These are phyloP conservation scores for Gnetum montanum DNA, from an alignment of 75 land plant genomes.

Conservation along the genomic window DNA sequence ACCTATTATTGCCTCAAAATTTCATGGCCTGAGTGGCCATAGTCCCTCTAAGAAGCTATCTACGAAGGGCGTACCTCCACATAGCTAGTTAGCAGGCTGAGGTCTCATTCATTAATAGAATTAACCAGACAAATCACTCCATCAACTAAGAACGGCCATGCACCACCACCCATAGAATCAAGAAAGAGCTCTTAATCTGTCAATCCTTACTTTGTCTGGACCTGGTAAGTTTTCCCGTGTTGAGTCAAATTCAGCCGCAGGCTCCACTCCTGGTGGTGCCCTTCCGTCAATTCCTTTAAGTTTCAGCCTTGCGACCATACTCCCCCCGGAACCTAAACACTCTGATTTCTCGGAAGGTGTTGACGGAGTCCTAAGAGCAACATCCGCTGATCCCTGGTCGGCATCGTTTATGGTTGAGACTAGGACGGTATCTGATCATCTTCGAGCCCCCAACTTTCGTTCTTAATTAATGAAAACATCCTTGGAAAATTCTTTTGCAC, in stretches of 20 bases:
- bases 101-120: slow-evolving; percentile 61
- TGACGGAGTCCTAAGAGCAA: slow-evolving; percentile 14
- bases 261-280: slow-evolving; percentile 26
- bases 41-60: too few relatives aligned
- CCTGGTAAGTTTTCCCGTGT: slow-evolving; percentile 19
- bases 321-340: slow-evolving; percentile 20
- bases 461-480: slow-evolving; percentile 24
- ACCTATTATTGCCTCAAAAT: too few relatives aligned
- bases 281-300: slow-evolving; percentile 26
- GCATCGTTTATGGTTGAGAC: slow-evolving; percentile 23
- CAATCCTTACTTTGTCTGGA: slow-evolving; percentile 20
- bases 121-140: slow-evolving; percentile 62
- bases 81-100: slow-evolving; percentile 58
- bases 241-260: slow-evolving; percentile 19
- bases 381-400: slow-evolving; percentile 30
- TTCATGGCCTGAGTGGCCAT: too few relatives aligned
- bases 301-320: slow-evolving; percentile 31
- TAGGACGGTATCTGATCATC: slow-evolving; percentile 18
- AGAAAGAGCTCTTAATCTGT: slow-evolving; percentile 22
- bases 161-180: slow-evolving; percentile 27
- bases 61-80: too few relatives aligned
- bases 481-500: slow-evolving; percentile 19
- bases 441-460: slow-evolving; percentile 20
- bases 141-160: slow-evolving; percentile 22
- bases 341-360: slow-evolving; percentile 21